Conservation (phyloP, 805 yeast species). For the Kuraishia borneana region DNA sequence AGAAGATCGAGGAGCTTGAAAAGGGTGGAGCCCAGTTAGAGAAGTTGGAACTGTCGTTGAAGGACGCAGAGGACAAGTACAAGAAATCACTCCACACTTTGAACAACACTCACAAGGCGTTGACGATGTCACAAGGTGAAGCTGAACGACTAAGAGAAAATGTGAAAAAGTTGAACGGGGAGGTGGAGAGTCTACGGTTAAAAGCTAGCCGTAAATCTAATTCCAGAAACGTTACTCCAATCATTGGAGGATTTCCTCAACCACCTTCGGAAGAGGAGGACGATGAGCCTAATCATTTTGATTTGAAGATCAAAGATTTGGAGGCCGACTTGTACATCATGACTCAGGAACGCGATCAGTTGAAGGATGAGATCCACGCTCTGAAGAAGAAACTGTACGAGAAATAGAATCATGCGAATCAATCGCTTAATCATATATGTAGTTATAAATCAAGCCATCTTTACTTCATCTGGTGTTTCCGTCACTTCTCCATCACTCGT, state of each 20-base stretch:
- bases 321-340: conserved; percentile 76
- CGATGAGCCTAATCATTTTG: conserved; percentile 40
- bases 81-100: conserved; percentile 62
- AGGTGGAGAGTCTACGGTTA: conserved; percentile 58
- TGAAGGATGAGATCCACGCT: conserved; percentile 47
- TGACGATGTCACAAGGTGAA: conserved; percentile 65
- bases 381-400: conserved; percentile 44
- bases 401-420: no score
- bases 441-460: not conserved
- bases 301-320: conserved; percentile 67
- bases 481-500: not conserved
- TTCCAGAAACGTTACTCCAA: conserved; percentile 18
- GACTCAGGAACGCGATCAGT: conserved; percentile 74
- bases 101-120: conserved; percentile 64
- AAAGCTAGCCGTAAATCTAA: conserved; percentile 20
- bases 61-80: conserved; percentile 50
- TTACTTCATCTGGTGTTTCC: not conserved
- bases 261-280: conserved; percentile 10
- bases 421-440: no score
- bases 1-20: conserved; percentile 18
- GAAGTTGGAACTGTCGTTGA: conserved; percentile 7
- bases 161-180: conserved; percentile 45
- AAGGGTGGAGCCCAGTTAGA: conserved; percentile 8
- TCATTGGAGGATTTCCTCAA: conserved; percentile 1
- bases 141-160: conserved; percentile 45